phyloP scores from a whole-genome alignment of 805 yeast genomes.

The Zygosaccharomyces pseudorouxii region DNA sequence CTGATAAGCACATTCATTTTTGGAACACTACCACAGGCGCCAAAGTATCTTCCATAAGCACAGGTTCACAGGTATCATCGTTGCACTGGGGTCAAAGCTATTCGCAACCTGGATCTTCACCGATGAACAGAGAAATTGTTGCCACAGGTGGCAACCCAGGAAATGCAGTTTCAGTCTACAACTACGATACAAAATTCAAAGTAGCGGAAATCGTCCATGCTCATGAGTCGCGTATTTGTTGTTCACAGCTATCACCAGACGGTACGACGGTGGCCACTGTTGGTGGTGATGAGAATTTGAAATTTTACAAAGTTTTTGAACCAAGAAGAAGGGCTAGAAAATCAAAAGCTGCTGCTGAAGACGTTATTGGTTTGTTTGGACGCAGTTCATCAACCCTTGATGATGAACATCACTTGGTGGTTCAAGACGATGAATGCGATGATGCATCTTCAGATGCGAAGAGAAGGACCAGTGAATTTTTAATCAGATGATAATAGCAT shows the following conservation, averaged over 20 bases:
- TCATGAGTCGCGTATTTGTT: slow-evolving; percentile 83
- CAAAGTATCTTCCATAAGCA: slow-evolving; percentile 76
- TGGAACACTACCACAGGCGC: slow-evolving; percentile 95
- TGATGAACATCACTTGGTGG: slow-evolving; percentile 8
- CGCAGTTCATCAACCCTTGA: slow-evolving; percentile 10
- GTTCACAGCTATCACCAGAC: slow-evolving; percentile 84
- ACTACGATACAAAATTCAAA: slow-evolving; percentile 78
- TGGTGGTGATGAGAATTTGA: slow-evolving; percentile 93
- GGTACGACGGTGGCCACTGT: slow-evolving; percentile 87
- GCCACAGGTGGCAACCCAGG: slow-evolving; percentile 94
- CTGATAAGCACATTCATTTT: slow-evolving; percentile 82
- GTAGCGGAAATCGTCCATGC: slow-evolving; percentile 84
- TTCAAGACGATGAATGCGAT: slow-evolving; percentile 12
- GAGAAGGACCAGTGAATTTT: slow-evolving; percentile 22
- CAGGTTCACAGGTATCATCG: slow-evolving; percentile 93
- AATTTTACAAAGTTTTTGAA: slow-evolving; percentile 91
- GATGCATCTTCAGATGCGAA: slow-evolving; percentile 14
- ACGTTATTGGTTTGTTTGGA: slow-evolving; percentile 16
- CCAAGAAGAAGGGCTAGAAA: slow-evolving; percentile 37
- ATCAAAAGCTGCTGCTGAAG: slow-evolving; percentile 29
- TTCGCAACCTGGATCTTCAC: slow-evolving; percentile 10
- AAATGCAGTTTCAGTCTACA: slow-evolving; percentile 76
- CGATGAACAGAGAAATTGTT: slow-evolving; percentile 57
- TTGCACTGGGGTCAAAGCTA: slow-evolving; percentile 76
- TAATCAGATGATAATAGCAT: slow-evolving; percentile 21